Evolutionary conservation across 2,329 filamentous ascomycete genomes (phyloP), one percentile per base, ranked within the genome.

Genomic region (Claviceps maximensis): DNA sequence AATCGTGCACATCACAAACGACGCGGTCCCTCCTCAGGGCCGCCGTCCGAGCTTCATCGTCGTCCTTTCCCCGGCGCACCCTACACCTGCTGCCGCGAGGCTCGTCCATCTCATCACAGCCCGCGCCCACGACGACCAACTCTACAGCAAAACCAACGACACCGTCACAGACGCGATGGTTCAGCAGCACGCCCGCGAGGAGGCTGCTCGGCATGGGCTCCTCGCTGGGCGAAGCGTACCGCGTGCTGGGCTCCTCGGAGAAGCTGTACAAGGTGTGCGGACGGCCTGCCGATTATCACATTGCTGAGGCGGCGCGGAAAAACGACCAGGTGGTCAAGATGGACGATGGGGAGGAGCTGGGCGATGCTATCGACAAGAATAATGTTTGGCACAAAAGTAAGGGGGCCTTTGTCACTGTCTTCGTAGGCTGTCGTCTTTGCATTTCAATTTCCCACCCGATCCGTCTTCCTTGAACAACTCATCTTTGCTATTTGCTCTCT

Each of bases 271-370:
- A 86, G 64, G 77, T 81, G 57, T 94, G 88, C 69, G 78, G 83
- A 9, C 71, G 70, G 54, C 80, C 86, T 58, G 89, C 86, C 47
- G 80, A 83, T 56, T 96, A 96, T 69, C 80, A 74, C 51, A 87
- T 95, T 53, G 79, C 85, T 2, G 77, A 85, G 58, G 75, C 80
- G 52, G 72, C 79, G 50, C 75, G 84, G 59, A 84, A 84, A 59
- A 79, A 81, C 4, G 81, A 77, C 0, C 76, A 79, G 48, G 78
- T 93, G 51, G 79, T 82, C 29, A 84, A 82, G 66, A 86, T 86
- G 2, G 80, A 80, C 51, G 82, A 85, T 33, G 90, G 89, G 9
- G 87, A 94, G 66, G 88, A 97, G 67, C 67, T 97, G 49, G 90
- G 91, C 17, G 55, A 59, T 3, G 60, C 68, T 15, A 51, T 65